Evolutionary conservation across 2,329 filamentous ascomycete genomes (phyloP).

Genomic region (Fusarium robinianum): DNA sequence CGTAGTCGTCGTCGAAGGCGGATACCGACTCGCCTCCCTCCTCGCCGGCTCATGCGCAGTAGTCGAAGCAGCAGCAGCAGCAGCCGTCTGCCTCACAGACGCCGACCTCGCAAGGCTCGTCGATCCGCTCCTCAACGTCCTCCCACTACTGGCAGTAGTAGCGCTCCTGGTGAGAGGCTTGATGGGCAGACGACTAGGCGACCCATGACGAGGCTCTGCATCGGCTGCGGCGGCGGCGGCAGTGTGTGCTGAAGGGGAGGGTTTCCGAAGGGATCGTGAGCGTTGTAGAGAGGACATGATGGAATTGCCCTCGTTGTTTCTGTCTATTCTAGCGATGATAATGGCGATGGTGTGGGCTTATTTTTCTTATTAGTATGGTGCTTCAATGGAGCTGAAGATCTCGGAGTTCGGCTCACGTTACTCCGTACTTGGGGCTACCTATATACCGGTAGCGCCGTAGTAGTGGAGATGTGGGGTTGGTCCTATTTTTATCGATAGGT

Average conservation of each 20-base stretch:
- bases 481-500: too few species aligned
- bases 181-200: constrained; percentile 56
- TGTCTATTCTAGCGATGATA: too few species aligned
- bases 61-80: constrained; percentile 16
- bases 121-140: constrained; percentile 27
- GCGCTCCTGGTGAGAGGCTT: constrained; percentile 48
- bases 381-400: too few species aligned
- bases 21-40: constrained; percentile 39
- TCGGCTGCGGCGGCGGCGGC: constrained; percentile 19
- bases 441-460: not conserved
- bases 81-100: constrained; percentile 31
- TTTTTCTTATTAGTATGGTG: constrained; percentile 15
- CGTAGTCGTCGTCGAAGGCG: constrained; percentile 42
- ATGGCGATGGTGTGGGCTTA: too few species aligned
- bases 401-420: too few species aligned
- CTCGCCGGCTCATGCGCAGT: constrained; percentile 18
- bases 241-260: constrained; percentile 29
- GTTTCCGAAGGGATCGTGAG: constrained; percentile 55
- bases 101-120: constrained; percentile 25
- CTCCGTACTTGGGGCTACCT: not conserved
- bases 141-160: constrained; percentile 35
- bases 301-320: not conserved
- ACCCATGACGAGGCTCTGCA: constrained; percentile 43
- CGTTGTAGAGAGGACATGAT: constrained; percentile 52
- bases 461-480: too few species aligned